Percentiles rank a stretch among this genome's conserved stretches.
Conservation (phyloP, 805 yeast genomes). For the Komagataella kurtzmanii region DNA sequence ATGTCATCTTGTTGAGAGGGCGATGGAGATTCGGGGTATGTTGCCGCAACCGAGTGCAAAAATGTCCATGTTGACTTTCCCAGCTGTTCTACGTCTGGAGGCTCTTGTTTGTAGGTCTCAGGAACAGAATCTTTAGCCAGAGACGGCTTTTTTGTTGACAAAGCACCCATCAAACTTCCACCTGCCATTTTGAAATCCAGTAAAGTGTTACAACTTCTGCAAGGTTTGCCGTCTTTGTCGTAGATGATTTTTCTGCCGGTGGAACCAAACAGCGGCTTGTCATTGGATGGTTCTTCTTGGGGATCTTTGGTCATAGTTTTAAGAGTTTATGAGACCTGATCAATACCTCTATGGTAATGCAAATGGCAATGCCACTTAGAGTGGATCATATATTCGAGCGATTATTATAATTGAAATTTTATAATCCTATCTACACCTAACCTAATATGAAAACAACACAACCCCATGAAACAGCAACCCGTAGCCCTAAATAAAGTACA, state of each 20-base stretch:
- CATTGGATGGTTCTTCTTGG: neutral
- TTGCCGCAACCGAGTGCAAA: conserved; percentile 81
- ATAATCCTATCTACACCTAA: neutral
- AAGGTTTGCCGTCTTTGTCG: conserved; percentile 89
- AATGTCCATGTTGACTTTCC: conserved; percentile 91
- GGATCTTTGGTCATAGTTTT: neutral
- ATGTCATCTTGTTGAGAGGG: conserved; percentile 54
- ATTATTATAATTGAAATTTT: too few relatives aligned
- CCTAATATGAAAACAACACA: neutral
- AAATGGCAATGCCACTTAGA: neutral
- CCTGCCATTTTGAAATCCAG: conserved; percentile 65
- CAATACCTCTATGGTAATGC: too few relatives aligned
- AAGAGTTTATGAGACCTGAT: neutral
- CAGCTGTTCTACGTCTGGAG: conserved; percentile 73
- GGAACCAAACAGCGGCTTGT: conserved; percentile 34
- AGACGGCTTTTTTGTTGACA: conserved; percentile 5
- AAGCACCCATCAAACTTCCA: conserved; percentile 8
- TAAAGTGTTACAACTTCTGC: conserved; percentile 80
- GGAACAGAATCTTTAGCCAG: conserved; percentile 13
- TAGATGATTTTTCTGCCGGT: conserved; percentile 59
- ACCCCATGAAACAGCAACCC: neutral
- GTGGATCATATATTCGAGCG: neutral
- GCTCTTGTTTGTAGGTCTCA: conserved; percentile 37
- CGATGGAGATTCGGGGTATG: conserved; percentile 64
- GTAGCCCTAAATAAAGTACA: conserved; percentile 10